phyloP scores from a whole-genome alignment of 2,329 filamentous ascomycete genomes.

The Ceratocystis cubensis region DNA sequence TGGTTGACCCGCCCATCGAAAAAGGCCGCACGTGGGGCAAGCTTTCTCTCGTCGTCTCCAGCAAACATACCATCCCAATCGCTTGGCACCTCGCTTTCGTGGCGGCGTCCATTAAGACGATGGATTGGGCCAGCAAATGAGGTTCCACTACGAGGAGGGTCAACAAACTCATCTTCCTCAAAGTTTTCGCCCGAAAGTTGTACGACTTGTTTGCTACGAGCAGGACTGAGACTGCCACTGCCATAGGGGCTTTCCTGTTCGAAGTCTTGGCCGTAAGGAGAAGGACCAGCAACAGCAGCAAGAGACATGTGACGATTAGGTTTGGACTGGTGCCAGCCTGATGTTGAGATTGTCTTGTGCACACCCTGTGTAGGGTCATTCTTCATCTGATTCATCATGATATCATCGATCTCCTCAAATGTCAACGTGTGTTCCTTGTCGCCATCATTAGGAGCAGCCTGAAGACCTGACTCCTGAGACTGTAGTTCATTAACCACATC shows the following conservation, averaged over 20 bases:
- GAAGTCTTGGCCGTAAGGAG: neutral
- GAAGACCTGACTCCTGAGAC: conserved; percentile 21
- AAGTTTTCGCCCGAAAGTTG: conserved; percentile 33
- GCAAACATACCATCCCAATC: conserved; percentile 87
- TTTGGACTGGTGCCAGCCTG: conserved; percentile 36
- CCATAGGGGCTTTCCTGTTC: conserved; percentile 31
- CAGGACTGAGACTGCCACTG: conserved; percentile 62
- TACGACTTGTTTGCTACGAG: conserved; percentile 40
- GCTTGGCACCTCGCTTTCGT: conserved; percentile 46
- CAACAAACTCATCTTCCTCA: conserved; percentile 47
- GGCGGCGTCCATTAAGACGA: conserved; percentile 43
- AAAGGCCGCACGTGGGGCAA: conserved; percentile 70
- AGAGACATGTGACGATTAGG: conserved; percentile 31
- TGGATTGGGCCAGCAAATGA: conserved; percentile 43
- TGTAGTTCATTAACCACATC: conserved; percentile 20
- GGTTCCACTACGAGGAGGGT: conserved; percentile 51
- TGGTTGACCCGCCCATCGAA: conserved; percentile 86
- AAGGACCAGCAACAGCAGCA: conserved; percentile 26
- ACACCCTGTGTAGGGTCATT: conserved; percentile 62
- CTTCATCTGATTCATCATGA: conserved; percentile 89
- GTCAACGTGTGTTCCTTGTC: conserved; percentile 33
- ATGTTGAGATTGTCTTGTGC: conserved; percentile 41
- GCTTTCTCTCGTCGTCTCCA: conserved; percentile 69
- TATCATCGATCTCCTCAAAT: conserved; percentile 79
- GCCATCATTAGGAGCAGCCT: conserved; percentile 24